A percentile compares a stretch with the other conserved stretches of the same genome.
Evolutionary conservation across 495 filamentous ascomycete species (phyloP).

Genomic region (Hypomontagnella submonticulosa): DNA sequence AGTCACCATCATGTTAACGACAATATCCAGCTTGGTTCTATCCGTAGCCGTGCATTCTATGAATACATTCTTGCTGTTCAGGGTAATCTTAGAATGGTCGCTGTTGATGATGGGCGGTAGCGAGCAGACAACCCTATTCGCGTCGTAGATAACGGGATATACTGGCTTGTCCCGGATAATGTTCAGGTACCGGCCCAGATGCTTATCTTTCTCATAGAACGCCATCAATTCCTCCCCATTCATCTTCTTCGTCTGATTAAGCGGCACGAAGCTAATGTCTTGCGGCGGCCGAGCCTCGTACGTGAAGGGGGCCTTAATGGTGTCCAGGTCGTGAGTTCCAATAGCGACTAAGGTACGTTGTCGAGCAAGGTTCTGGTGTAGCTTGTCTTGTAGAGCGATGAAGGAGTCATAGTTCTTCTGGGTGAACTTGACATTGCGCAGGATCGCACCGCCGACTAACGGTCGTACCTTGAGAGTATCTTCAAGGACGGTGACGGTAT

Average conservation of each 20-base stretch:
- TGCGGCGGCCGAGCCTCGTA: conserved; percentile 94
- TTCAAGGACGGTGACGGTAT: conserved; percentile 81
- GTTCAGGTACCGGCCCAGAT: conserved; percentile 81
- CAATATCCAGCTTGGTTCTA: conserved; percentile 95
- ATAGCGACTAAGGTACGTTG: conserved; percentile 94
- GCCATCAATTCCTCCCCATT: conserved; percentile 89
- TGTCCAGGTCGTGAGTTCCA: conserved; percentile 96
- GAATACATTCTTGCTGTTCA: conserved; percentile 90
- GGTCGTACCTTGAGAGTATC: conserved; percentile 86
- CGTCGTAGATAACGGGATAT: conserved; percentile 96
- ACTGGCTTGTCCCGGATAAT: conserved; percentile 94
- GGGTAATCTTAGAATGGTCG: conserved; percentile 92
- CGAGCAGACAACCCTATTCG: conserved; percentile 87
- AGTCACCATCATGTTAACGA: conserved; percentile 91
- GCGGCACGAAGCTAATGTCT: conserved; percentile 87
- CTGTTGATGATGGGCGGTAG: conserved; percentile 98
- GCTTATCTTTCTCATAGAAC: conserved; percentile 81
- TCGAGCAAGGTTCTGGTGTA: conserved; percentile 94
- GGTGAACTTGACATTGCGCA: conserved; percentile 91
- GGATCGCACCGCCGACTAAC: conserved; percentile 84
- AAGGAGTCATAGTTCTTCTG: conserved; percentile 93
- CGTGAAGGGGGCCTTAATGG: conserved; percentile 92
- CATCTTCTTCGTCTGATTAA: conserved; percentile 92
- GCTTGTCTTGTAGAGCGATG: conserved; percentile 97
- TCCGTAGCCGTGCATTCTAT: conserved; percentile 98